phyloP scores from a whole-genome alignment of 805 yeast species.

The Yarrowia sp. region DNA sequence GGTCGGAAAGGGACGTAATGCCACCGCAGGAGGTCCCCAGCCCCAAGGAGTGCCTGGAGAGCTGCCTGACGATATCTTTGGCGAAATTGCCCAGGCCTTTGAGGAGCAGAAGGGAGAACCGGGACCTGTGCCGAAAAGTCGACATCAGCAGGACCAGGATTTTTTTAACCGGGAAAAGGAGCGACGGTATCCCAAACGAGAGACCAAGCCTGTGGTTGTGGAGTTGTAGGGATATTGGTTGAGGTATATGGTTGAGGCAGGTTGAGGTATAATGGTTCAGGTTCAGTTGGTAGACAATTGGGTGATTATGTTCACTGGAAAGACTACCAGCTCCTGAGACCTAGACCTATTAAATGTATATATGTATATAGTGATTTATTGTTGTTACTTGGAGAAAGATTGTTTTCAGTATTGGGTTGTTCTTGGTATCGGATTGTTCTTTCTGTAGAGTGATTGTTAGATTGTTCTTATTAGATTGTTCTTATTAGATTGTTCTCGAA shows the following conservation, averaged over 20 bases:
- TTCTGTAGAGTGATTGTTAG: background rate
- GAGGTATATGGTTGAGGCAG: too few species aligned
- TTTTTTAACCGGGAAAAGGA: slow-evolving; percentile 9
- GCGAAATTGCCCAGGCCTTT: slow-evolving; percentile 13
- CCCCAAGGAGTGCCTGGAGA: slow-evolving; percentile 13
- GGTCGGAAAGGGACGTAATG: background rate
- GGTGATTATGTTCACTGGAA: too few species aligned
- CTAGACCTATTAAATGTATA: too few species aligned
- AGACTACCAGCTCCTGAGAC: too few species aligned
- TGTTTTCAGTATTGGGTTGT: too few species aligned
- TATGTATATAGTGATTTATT: slow-evolving; percentile 24
- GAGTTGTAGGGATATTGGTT: background rate
- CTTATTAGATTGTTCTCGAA: too few species aligned
- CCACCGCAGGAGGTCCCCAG: slow-evolving; percentile 1
- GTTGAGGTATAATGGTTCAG: too few species aligned
- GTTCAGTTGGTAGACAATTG: too few species aligned
- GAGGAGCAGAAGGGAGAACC: background rate
- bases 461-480: too few species aligned
- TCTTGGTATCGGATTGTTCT: too few species aligned
- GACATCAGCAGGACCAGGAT: slow-evolving; percentile 17
- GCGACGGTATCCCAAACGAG: slow-evolving; percentile 10
- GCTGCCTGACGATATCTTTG: slow-evolving; percentile 13
- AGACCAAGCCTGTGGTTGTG: background rate
- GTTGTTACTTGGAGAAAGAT: too few species aligned
- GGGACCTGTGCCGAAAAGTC: background rate